Conservation (phyloP, 2,329 filamentous ascomycete species). For the Neophaeococcomyces aloes region DNA sequence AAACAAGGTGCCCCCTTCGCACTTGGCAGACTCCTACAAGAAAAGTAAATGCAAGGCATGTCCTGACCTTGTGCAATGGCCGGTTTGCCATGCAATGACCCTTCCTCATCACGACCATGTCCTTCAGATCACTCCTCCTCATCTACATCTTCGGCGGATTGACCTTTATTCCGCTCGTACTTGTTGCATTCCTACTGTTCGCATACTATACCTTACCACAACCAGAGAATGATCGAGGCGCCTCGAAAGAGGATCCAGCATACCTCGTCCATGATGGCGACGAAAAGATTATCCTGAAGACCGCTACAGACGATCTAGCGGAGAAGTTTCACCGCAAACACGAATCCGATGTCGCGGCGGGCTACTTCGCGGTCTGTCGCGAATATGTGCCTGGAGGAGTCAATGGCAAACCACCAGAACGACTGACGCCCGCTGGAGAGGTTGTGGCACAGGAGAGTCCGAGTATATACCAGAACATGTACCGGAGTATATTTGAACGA, state of each 20-base stretch:
- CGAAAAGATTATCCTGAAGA: slow-evolving; percentile 54
- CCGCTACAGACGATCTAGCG: slow-evolving; percentile 47
- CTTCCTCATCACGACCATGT: slow-evolving; percentile 1
- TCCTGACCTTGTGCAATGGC: not conserved
- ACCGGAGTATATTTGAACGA: slow-evolving; percentile 86
- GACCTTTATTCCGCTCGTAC: slow-evolving; percentile 69
- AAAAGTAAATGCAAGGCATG: too few relatives aligned
- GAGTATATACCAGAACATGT: slow-evolving; percentile 97
- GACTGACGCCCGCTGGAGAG: slow-evolving; percentile 67
- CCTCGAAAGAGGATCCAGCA: slow-evolving; percentile 30
- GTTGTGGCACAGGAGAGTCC: slow-evolving; percentile 71
- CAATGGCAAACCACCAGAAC: slow-evolving; percentile 84
- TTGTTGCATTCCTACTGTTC: slow-evolving; percentile 52
- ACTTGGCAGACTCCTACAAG: too few relatives aligned
- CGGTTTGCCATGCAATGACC: not conserved
- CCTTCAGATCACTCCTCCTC: slow-evolving; percentile 46
- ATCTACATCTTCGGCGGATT: slow-evolving; percentile 78
- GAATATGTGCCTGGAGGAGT: slow-evolving; percentile 87
- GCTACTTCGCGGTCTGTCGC: slow-evolving; percentile 89
- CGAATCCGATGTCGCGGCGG: slow-evolving; percentile 70
- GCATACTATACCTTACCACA: slow-evolving; percentile 57
- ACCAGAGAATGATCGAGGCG: slow-evolving; percentile 6
- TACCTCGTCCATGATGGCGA: slow-evolving; percentile 39
- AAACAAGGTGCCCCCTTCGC: too few relatives aligned
- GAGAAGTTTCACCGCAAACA: slow-evolving; percentile 52